Percentiles rank a stretch among this genome's conserved stretches.
Evolutionary conservation across 2,329 filamentous ascomycete genomes (phyloP).

Genomic region (Arthroderma sp.): DNA sequence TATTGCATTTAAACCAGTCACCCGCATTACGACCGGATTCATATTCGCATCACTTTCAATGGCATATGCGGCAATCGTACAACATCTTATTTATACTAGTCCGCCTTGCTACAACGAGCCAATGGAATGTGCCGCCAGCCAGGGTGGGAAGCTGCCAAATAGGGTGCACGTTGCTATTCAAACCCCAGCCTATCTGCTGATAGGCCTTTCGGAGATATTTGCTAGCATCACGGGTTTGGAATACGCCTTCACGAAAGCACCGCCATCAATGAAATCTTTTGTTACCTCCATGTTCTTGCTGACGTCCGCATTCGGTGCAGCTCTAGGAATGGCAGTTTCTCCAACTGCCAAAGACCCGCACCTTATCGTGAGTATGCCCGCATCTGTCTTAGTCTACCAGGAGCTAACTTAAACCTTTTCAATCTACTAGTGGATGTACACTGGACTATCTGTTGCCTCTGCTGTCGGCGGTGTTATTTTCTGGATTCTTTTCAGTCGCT

Average conservation of each 20-base stretch:
- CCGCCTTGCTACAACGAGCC: conserved; percentile 39
- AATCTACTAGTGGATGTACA: conserved; percentile 44
- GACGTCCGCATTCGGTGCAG: conserved; percentile 44
- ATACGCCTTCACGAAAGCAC: conserved; percentile 64
- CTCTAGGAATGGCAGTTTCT: conserved; percentile 49
- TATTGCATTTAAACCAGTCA: conserved; percentile 60
- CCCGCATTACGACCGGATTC: conserved; percentile 61
- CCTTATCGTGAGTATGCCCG: conserved; percentile 29
- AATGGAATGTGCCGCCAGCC: conserved; percentile 19
- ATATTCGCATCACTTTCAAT: conserved; percentile 48
- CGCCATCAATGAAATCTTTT: conserved; percentile 53
- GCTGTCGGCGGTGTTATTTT: conserved; percentile 40
- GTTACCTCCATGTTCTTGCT: conserved; percentile 45
- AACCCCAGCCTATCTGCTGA: conserved; percentile 32
- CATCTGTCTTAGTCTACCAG: not conserved
- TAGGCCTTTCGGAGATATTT: conserved; percentile 42
- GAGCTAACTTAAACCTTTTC: too few relatives aligned
- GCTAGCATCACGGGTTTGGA: conserved; percentile 56
- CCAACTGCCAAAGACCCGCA: conserved; percentile 50
- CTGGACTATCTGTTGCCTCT: conserved; percentile 40
- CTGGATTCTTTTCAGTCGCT: conserved; percentile 37
- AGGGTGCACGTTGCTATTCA: conserved; percentile 32
- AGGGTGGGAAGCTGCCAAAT: conserved; percentile 26
- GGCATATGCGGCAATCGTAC: conserved; percentile 47
- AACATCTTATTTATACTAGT: conserved; percentile 41